phyloP scores from a whole-genome alignment of 768 basidiomycete species.

The Hypholoma sublateritium region DNA sequence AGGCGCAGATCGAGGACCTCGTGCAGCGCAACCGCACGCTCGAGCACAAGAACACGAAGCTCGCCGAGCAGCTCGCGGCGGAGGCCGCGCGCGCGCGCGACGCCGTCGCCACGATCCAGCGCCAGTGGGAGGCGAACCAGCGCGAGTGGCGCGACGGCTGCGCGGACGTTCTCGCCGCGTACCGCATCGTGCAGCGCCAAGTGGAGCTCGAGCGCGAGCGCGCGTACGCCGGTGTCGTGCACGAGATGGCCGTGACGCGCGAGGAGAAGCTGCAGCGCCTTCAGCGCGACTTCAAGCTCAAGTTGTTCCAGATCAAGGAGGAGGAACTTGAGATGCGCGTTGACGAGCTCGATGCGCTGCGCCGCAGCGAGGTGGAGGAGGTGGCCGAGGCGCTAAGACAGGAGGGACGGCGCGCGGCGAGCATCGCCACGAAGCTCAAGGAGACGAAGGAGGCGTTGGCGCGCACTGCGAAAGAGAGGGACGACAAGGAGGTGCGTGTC shows the following conservation, averaged over 20 bases:
- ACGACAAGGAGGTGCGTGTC: slow-evolving; percentile 43
- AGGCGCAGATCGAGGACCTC: slow-evolving; percentile 71
- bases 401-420: slow-evolving; percentile 34
- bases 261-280: slow-evolving; percentile 57
- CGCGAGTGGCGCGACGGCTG: slow-evolving; percentile 61
- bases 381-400: slow-evolving; percentile 44
- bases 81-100: slow-evolving; percentile 44
- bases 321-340: slow-evolving; percentile 56
- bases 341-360: slow-evolving; percentile 46
- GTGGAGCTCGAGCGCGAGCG: slow-evolving; percentile 53
- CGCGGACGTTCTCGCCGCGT: slow-evolving; percentile 59
- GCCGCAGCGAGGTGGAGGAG: slow-evolving; percentile 36
- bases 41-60: slow-evolving; percentile 58
- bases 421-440: slow-evolving; percentile 37
- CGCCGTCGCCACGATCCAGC: slow-evolving; percentile 41
- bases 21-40: slow-evolving; percentile 66
- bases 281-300: slow-evolving; percentile 66
- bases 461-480: slow-evolving; percentile 40
- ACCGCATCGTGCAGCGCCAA: slow-evolving; percentile 64
- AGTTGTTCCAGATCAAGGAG: slow-evolving; percentile 66
- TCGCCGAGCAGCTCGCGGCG: slow-evolving; percentile 44
- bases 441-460: slow-evolving; percentile 39
- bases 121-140: slow-evolving; percentile 53
- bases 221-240: slow-evolving; percentile 49
- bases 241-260: slow-evolving; percentile 53